Evolutionary conservation across 257 asterid species (phyloP), one percentile per base, ranked within the genome.

Genomic region (Avicennia marina): DNA sequence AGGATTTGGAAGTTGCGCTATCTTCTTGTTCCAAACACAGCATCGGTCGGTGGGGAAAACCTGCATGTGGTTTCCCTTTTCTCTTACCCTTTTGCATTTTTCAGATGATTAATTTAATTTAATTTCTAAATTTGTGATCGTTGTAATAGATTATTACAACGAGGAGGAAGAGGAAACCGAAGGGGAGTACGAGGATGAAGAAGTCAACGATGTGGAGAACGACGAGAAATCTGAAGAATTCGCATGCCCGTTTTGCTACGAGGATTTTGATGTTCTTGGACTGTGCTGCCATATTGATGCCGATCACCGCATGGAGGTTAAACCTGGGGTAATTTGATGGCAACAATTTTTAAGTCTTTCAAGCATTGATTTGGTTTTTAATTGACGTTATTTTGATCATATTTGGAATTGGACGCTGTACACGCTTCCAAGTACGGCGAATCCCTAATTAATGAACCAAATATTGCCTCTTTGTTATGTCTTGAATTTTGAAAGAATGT

Each of bases 241-340:
- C 75, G 90, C 89, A 34, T 90, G 98, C 68, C 98, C 95, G 0
- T 90, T 87, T 70, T 90, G 98, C 73, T 21, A 58, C 2, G 98
- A 90, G 66, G 94, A 90, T 71, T 87, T 84, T 16, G 98, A 90
- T 64, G 82, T 87, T 29, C 79, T 90, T 2, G 98, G 89, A 13
- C 70, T 90, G 72, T 90, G 89, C 68, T 87, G 98, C 76, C 98
- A 90, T 81, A 78, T 90, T 58, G 98, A 90, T 62, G 78, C 86
- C 62, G 94, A 77, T 56, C 98, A 90, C 65, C 90, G 87, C 13
- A 52, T 74, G 77, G 98, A 87, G 76, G 94, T 78, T 50, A 87
- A 76, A 65, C 80, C 89, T 17, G 86, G 84, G 88, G 98, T 90
- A 85, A 75, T n/a, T n/a, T n/a, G 56, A 65, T 32, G 4, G 45